These are phyloP conservation scores for Beauveria varroae DNA, from an alignment of 2,329 filamentous ascomycete species.

Conservation along the genomic window DNA sequence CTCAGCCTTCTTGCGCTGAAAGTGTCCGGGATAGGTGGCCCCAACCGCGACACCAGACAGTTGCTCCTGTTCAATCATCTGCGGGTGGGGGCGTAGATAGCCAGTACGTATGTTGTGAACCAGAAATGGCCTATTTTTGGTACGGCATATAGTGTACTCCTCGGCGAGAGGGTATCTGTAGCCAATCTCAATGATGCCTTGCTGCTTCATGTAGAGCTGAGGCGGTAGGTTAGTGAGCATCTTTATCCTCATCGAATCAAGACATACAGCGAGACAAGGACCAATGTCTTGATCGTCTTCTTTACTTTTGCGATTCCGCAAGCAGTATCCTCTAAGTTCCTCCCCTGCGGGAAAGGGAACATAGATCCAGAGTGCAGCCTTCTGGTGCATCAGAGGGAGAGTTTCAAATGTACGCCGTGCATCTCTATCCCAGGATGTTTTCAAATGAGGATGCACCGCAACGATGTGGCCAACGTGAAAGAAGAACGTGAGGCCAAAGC, in stretches of 20 bases:
- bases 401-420: background rate
- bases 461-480: background rate
- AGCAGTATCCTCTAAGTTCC: background rate
- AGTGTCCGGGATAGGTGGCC: background rate
- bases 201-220: slow-evolving; percentile 3
- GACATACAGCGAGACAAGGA: background rate
- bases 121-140: background rate
- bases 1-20: background rate
- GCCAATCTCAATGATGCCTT: slow-evolving; percentile 1
- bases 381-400: background rate
- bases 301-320: background rate
- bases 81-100: background rate
- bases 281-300: background rate
- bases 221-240: background rate
- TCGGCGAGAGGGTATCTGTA: background rate
- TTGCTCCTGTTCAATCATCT: background rate
- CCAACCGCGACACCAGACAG: background rate
- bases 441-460: background rate
- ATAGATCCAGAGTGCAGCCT: slow-evolving; percentile 1
- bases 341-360: background rate
- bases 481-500: slow-evolving; percentile 9
- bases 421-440: background rate
- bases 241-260: background rate
- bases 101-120: background rate
- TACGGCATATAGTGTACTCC: background rate